These are phyloP conservation scores for Suhomyces bokatorum DNA, from an alignment of 1,139 yeast genomes.

Conservation along the genomic window DNA sequence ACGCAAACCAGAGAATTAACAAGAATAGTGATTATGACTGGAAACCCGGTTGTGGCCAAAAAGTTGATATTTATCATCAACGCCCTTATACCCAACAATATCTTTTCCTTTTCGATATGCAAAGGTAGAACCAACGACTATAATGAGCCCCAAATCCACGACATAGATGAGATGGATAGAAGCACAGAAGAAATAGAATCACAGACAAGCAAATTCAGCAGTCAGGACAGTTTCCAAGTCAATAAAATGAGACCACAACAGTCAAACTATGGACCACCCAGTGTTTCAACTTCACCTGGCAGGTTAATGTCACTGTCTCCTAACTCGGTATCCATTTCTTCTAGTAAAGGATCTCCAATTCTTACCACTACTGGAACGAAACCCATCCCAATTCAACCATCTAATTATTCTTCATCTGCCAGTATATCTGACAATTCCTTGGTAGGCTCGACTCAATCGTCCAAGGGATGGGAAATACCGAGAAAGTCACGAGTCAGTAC, in stretches of 20 bases:
- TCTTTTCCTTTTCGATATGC: constrained; percentile 1
- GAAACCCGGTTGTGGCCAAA: constrained; percentile 62
- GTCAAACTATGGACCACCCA: constrained; percentile 1
- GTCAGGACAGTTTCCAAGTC: neutral
- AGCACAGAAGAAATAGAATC: neutral
- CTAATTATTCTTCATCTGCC: constrained; percentile 15
- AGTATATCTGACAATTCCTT: constrained; percentile 35
- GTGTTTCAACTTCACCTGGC: constrained; percentile 3
- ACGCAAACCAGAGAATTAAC: constrained; percentile 31
- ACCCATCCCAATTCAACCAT: constrained; percentile 35
- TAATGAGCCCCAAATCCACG: neutral
- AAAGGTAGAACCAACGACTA: neutral
- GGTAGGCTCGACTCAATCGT: constrained; percentile 28
- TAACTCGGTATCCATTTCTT: neutral
- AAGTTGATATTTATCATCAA: constrained; percentile 55
- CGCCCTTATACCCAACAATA: constrained; percentile 31
- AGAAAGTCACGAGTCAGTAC: constrained; percentile 30
- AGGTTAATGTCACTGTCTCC: constrained; percentile 6
- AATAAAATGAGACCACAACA: neutral
- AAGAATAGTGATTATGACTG: constrained; percentile 57
- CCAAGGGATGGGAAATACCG: constrained; percentile 49
- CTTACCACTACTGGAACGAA: constrained; percentile 4
- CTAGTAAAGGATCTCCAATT: constrained; percentile 6
- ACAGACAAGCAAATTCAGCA: constrained; percentile 1
- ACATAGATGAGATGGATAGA: neutral